Base-by-base conservation (phyloP, 768 basidiomycete genomes). In the Leccinum rimulosum region DNA sequence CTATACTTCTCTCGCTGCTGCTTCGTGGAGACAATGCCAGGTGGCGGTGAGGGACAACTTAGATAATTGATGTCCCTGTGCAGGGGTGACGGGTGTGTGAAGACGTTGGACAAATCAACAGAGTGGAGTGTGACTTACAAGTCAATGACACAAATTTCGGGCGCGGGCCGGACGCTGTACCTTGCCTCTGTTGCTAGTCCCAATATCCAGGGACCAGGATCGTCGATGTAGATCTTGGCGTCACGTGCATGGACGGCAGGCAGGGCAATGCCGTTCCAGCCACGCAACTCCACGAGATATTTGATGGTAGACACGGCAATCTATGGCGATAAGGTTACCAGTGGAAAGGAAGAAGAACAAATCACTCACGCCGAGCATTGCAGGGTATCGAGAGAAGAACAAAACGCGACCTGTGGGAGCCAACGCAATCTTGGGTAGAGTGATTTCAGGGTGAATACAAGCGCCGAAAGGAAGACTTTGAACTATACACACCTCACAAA, bases 131-230 rank as follows among this genome's bases (percentile, higher is more conserved):
- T 60, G 52, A 80, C 85, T 72, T 79, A 94, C 84, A 96, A 74
- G 73, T 96, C 93, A 64, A 91, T 86, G 45, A 97, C 79, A 68
- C 91, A 93, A 33, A 95, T 87, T 69, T 98, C 96, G 0, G 89
- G 78, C 2, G 86, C 77, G 9, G 88, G 82, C 28, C 88, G 80
- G 19, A 93, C 78, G 63, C 89, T 83, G 70, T 93, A 89, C 59
- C 92, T 82, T 8, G 90, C 88, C 69, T 95, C 89, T 2, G 91
- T 91, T 11, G 92, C 85, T 40, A 96, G 79, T 36, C 92, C 95
- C 73, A 98, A 84, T 66, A 98, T 94, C 87, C 93, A 98, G 60
- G 96, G 96, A 35, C 95, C 95, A 47, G 95, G 93, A 72, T 98
- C 95, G 64, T 98, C 95, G 61, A 95, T 88, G 64, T 93, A 92